Conservation (phyloP, 257 asterid species). For the Fraxinus americana region DNA sequence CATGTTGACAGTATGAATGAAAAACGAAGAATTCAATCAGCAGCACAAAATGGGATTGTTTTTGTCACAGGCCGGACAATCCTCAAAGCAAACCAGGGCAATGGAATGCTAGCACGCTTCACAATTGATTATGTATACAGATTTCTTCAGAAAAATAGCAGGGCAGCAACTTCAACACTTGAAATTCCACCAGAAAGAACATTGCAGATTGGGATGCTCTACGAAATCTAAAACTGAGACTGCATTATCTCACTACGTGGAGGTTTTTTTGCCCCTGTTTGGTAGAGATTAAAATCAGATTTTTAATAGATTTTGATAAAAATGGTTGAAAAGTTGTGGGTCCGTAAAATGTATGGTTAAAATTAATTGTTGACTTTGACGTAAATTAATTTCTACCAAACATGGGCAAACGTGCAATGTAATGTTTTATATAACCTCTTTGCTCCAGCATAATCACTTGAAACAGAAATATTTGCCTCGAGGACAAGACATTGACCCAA, state of each 20-base stretch:
- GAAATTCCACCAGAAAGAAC: conserved; percentile 52
- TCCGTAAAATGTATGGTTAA: too few relatives aligned
- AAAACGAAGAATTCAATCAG: conserved; percentile 33
- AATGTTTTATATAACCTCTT: too few relatives aligned
- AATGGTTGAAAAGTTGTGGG: too few relatives aligned
- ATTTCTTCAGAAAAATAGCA: conserved; percentile 69
- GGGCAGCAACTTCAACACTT: conserved; percentile 45
- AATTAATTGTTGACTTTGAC: too few relatives aligned
- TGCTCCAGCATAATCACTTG: too few relatives aligned
- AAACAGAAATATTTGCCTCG: too few relatives aligned
- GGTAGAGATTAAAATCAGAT: too few relatives aligned
- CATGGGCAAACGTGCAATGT: too few relatives aligned
- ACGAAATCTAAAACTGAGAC: conserved; percentile 38
- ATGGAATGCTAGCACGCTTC: conserved; percentile 42
- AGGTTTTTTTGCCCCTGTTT: neutral
- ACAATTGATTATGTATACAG: conserved; percentile 54
- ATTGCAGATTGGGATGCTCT: conserved; percentile 67
- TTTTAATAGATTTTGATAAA: too few relatives aligned
- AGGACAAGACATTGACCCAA: neutral
- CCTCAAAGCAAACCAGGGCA: conserved; percentile 41
- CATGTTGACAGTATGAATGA: conserved; percentile 28
- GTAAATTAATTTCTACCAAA: too few relatives aligned
- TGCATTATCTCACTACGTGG: neutral
- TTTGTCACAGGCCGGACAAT: conserved; percentile 56
- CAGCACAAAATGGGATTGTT: conserved; percentile 35